Evolutionary conservation across 306 rosid species (phyloP), one percentile per base, ranked within the genome.

Genomic region (Trifolium subterraneum): DNA sequence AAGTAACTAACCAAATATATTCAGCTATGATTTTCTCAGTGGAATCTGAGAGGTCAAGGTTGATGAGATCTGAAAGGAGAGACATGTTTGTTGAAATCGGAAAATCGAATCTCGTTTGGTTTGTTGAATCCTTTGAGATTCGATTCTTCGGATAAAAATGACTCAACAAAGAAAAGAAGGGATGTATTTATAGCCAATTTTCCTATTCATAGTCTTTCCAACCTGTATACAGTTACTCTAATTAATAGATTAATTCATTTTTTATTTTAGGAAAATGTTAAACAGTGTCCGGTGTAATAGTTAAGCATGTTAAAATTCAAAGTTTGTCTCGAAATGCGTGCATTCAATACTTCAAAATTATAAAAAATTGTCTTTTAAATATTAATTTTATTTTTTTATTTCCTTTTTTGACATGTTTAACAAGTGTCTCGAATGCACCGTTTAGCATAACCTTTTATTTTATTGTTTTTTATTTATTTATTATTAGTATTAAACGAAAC

Each of bases 21-120:
- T 88, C 93, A 2, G 93, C 93, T 52, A 88, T 88, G 10, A 88
- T 22, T 77, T 88, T 88, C 64, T 86, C 84, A 0, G 93, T 78
- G 71, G 66, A 10, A 2, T 79, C 84, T 3, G 90, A 84, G 84
- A 86, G 84, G 80, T 86, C 23, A 35, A 86, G 90, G 72, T 88
- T 88, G 76, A 88, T 15, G 54, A 88, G 88, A 84, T 86, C 90
- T 70, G 93, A 80, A 15, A 88, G 90, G 8, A 78, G 72, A 35
- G 93, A 69, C 92, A 88, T 79, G n/a, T 44, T 18, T 50, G 50
- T 69, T 31, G 59, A 42, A 33, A 55, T 1, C 0, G 23, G 22
- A 23, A 59, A 36, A 63, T 15, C 2, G 68, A 62, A 67, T 56
- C 61, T 59, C 2, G 15, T 12, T 59, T n/a, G n/a, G 35, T 58